A percentile compares a stretch with the other conserved stretches of the same genome.
Evolutionary conservation across 1,284 basidiomycete genomes (phyloP).

Genomic region (Takashimella tepidaria): DNA sequence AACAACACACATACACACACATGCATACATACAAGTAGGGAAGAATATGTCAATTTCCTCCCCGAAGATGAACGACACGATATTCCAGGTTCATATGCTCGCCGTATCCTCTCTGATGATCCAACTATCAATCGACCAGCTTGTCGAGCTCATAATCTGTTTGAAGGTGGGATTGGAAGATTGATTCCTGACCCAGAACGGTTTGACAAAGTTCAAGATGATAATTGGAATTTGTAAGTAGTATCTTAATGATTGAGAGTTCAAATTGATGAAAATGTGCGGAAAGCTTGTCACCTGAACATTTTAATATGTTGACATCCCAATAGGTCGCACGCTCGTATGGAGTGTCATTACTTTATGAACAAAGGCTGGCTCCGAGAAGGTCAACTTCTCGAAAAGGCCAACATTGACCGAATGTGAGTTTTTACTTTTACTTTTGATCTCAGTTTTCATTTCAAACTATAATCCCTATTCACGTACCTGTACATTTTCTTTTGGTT

Average conservation of each 20-base stretch:
- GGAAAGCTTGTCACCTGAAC: neutral
- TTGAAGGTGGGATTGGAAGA: neutral
- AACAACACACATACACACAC: no score
- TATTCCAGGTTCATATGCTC: neutral
- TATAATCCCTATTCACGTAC: no score
- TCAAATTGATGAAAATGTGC: no score
- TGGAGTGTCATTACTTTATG: conserved; percentile 32
- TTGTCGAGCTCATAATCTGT: neutral
- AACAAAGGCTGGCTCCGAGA: neutral
- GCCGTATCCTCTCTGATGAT: neutral
- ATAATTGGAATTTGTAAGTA: neutral
- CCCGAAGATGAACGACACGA: neutral
- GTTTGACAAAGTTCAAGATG: neutral
- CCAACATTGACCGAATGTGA: neutral
- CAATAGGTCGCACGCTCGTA: neutral
- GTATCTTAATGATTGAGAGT: neutral
- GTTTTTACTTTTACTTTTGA: neutral
- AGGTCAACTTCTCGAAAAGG: neutral
- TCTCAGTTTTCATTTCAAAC: no score
- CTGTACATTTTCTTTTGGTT: no score
- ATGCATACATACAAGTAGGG: no score
- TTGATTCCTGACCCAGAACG: neutral
- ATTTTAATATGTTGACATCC: neutral
- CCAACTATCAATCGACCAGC: neutral
- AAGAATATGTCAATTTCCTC: neutral